Base-by-base conservation (phyloP, 495 filamentous ascomycete species). In the Articulospora tetracladia region DNA sequence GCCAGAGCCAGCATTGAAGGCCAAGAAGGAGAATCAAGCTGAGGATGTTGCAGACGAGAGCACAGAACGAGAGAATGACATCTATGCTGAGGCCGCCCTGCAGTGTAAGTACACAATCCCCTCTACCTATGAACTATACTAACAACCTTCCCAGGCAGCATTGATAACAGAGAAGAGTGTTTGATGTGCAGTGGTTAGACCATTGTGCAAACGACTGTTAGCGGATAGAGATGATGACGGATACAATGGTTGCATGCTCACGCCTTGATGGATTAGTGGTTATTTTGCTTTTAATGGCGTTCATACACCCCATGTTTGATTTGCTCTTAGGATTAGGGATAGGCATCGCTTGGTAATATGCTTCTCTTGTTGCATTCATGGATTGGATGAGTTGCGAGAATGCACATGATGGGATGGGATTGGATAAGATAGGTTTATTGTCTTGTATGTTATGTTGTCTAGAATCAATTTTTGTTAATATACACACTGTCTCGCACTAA, bases 71-170 rank as follows among this genome's bases (percentile, higher is more conserved):
- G 91, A 97, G 70, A 80, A 79, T 24, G 92, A 97, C 72, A 98
- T 98, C 66, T 98, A 94, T 74, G 91, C 92, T 2, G 88, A 97
- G 66, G 88, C 90, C 57, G 93, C 91, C 25, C 78, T 98, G 72
- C 82, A 85, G 71, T 98, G 94, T 86, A 89, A 79, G 81, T 73
- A 12, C 20, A 48, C 51, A 48, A 46, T 23, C n/a, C 19, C 24
- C 46, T 55, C 19, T 23, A 24, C 12, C 26, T 15, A 19, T 34
- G 10, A 58, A 7, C 44, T 51, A 20, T 27, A 60, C 57, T 68
- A 54, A 61, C 53, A 44, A 27, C 34, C 25, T 49, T 49, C n/a
- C 62, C 47, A 83, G 79, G 79, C 73, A 93, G 90, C 76, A 96
- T 96, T 69, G 89, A 96, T 75, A 93, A 96, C 79, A 88, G 86